Evolutionary conservation across 78 protist genomes (phyloP), one percentile per base, ranked within the genome.

Genomic region (Tieghemostelium lacteum): DNA sequence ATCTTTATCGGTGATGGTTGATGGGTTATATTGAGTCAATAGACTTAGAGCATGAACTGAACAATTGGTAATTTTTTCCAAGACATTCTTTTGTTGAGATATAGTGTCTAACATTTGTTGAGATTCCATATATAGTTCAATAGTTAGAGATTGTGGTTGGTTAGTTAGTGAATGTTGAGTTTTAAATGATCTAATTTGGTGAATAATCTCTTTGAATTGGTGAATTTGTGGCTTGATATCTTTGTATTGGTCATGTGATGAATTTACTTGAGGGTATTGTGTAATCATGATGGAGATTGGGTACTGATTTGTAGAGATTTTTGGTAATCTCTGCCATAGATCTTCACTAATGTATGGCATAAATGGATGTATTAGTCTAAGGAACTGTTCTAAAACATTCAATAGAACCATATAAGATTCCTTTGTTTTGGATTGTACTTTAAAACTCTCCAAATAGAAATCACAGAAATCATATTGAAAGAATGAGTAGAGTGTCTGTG

Each of bases 271-370:
- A 37, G 98, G 98, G 63, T 85, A 96, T 16, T 58, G 55, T 33
- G 96, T 83, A 34, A 96, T 55, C 93, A 93, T 87, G 72, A 96
- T 94, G 37, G 97, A 93, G 22, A 39, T 39, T 12, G 63, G 40
- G 37, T 75, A 57, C 2, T 28, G 22, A 29, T n/a, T 33, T 17
- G 39, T 45, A 2, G 19, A 24, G 4, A 60, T 61, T 7, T 86
- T 85, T 24, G 97, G 97, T 50, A 96, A 64, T 45, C 96, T 50
- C 77, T 96, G 98, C 95, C 95, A 97, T 6, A 98, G 65, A 61
- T 99, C 99, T 60, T 98, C 99, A 20, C 98, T 94, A 16, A 97
- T 31, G 54, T 76, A 98, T 66, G 99, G 99, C 96, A 98, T 96
- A 74, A 96, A 87, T 31, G 99, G 99, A 67, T 98, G 99, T 24